Conservation (phyloP, 2,329 filamentous ascomycete genomes). For the Pyrenophora tritici-repentis region DNA sequence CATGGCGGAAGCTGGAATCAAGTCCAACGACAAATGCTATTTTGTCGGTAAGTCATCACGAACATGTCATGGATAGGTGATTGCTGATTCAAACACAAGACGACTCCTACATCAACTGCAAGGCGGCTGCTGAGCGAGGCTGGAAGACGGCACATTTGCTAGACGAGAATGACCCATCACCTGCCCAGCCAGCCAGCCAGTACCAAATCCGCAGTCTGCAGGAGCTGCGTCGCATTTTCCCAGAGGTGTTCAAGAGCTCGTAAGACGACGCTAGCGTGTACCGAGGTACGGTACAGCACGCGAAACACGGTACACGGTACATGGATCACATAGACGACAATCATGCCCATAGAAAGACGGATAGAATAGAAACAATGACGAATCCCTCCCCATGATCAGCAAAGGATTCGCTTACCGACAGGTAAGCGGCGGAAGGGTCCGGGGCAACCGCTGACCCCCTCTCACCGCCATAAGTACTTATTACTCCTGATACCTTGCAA, state of each 20-base stretch:
- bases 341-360: too few relatives aligned
- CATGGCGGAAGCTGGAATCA: slow-evolving; percentile 79
- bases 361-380: too few relatives aligned
- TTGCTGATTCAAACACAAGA: slow-evolving; percentile 58
- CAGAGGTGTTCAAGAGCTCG: slow-evolving; percentile 78
- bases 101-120: slow-evolving; percentile 84
- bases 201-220: slow-evolving; percentile 76
- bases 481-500: too few relatives aligned
- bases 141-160: slow-evolving; percentile 89
- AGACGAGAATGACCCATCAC: slow-evolving; percentile 71
- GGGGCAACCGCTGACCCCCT: too few relatives aligned
- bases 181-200: slow-evolving; percentile 68
- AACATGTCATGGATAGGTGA: neutral
- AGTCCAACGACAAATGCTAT: slow-evolving; percentile 73
- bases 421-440: too few relatives aligned
- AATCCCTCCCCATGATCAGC: too few relatives aligned
- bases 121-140: slow-evolving; percentile 74
- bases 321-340: too few relatives aligned
- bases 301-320: neutral
- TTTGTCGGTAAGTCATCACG: slow-evolving; percentile 75
- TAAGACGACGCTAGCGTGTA: neutral
- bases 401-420: too few relatives aligned
- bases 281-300: neutral
- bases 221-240: slow-evolving; percentile 76
- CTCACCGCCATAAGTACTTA: too few relatives aligned